Base-by-base conservation (phyloP, 2,329 filamentous ascomycete genomes). In the Fusarium nurragi region DNA sequence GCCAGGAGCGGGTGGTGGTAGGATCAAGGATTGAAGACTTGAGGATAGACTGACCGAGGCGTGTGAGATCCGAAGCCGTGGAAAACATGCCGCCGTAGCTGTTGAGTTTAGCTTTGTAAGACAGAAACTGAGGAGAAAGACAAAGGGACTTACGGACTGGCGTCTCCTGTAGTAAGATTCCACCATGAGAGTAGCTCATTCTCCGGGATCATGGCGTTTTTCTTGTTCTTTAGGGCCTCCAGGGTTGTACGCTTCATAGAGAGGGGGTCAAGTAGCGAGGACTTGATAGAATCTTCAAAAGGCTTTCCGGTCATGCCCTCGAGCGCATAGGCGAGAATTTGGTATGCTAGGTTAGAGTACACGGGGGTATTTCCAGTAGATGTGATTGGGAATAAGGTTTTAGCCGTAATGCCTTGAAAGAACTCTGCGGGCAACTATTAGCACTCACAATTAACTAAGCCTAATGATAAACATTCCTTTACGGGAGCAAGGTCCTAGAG, bases 41-140 rank as follows among this genome's bases (percentile, higher is more conserved):
- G 13, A 61, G 19, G 12, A 61, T 55, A 2, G 58, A 61, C 38
- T 61, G 56, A 2, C 56, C 49, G 5, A 61, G 25, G 1, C 49
- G 19, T 2, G 32, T 23, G 10, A 61, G 39, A n/a, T 61, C 58
- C 11, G 56, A 34, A 13, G 38, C 14, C 6, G 49, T 61, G 1
- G 56, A 61, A 12, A 61, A 54, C 43, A 61, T 61, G 8, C 50
- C 50, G 1, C 58, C 49, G 5, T 48, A 60, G 1, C 58, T 61
- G 3, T 19, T 6, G 3, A 30, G 4, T 12, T 44, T 16, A 44
- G 22, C 3, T 0, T 3, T 19, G 12, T 14, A 1, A 40, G 2
- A 4, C 1, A 6, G 4, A n/a, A 4, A 1, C 2, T 4, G 3
- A 8, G 2, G 9, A 26, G 6, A 21, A 19, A 4, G 12, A 16